Evolutionary conservation across 805 yeast genomes (phyloP).

Genomic region (Pichia nakasei): DNA sequence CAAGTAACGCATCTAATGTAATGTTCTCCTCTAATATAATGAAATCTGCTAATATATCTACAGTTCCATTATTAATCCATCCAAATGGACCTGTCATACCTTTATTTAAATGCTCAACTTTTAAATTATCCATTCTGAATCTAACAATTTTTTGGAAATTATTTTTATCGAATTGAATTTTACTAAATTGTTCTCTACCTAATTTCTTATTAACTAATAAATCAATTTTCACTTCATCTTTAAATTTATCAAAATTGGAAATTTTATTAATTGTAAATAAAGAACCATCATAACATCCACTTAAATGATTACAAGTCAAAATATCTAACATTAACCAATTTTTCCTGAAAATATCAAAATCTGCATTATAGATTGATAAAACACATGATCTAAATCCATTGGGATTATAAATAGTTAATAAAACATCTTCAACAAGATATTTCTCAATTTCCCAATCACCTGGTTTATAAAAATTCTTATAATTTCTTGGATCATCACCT

Average conservation of each 20-base stretch:
- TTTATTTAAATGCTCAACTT: slow-evolving; percentile 80
- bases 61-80: slow-evolving; percentile 90
- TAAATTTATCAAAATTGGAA: slow-evolving; percentile 47
- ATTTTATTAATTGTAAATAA: slow-evolving; percentile 83
- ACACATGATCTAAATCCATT: slow-evolving; percentile 72
- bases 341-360: slow-evolving; percentile 67
- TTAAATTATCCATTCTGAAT: slow-evolving; percentile 74
- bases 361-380: slow-evolving; percentile 82
- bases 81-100: slow-evolving; percentile 95
- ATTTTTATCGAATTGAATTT: slow-evolving; percentile 11
- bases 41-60: slow-evolving; percentile 88
- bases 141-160: slow-evolving; percentile 50
- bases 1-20: slow-evolving; percentile 34
- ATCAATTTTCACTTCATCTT: slow-evolving; percentile 22
- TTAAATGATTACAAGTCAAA: slow-evolving; percentile 70
- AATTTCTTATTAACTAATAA: slow-evolving; percentile 16
- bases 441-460: slow-evolving; percentile 92
- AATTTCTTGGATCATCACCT: slow-evolving; percentile 74
- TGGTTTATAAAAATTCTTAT: slow-evolving; percentile 60
- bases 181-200: slow-evolving; percentile 12
- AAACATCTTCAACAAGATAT: slow-evolving; percentile 74
- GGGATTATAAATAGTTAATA: slow-evolving; percentile 79
- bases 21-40: slow-evolving; percentile 52
- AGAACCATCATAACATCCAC: slow-evolving; percentile 90
- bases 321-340: slow-evolving; percentile 92